Percentiles rank a stretch among this genome's conserved stretches.
phyloP scores from a whole-genome alignment of 1,139 yeast species.

The Citeromyces siamensis region DNA sequence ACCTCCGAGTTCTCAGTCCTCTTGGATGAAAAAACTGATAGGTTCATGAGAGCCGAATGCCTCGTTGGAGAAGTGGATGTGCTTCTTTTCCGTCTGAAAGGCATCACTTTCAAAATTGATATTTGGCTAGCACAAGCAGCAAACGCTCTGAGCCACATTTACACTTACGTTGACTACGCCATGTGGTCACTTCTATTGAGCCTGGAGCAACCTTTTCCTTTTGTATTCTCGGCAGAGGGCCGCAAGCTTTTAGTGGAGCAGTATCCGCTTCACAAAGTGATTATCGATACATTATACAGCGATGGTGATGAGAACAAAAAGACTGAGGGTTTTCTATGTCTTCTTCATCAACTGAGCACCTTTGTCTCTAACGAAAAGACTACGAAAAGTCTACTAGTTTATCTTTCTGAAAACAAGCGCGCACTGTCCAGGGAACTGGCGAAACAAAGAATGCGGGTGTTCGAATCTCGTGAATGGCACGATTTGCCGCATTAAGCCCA shows the following conservation, averaged over 20 bases:
- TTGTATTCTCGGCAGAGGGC: background rate
- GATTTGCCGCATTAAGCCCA: too few relatives aligned
- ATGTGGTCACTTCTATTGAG: background rate
- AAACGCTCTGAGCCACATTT: background rate
- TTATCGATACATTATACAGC: background rate
- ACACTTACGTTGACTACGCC: background rate
- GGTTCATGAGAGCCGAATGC: background rate
- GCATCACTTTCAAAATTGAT: background rate
- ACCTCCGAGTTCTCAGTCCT: background rate
- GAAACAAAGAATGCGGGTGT: too few relatives aligned
- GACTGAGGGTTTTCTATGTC: background rate
- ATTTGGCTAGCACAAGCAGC: background rate
- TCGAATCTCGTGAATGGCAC: too few relatives aligned
- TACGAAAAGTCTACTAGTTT: too few relatives aligned
- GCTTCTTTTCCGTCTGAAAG: background rate
- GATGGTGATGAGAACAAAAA: background rate
- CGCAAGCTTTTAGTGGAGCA: background rate
- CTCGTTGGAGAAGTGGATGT: background rate
- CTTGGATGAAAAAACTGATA: background rate
- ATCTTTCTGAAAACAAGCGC: too few relatives aligned
- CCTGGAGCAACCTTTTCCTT: background rate
- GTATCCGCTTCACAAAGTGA: background rate
- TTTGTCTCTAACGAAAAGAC: background rate
- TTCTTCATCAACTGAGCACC: constrained; percentile 1
- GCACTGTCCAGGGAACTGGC: too few relatives aligned